Conservation (phyloP, 2,329 filamentous ascomycete species). For the Penicillium sp. region DNA sequence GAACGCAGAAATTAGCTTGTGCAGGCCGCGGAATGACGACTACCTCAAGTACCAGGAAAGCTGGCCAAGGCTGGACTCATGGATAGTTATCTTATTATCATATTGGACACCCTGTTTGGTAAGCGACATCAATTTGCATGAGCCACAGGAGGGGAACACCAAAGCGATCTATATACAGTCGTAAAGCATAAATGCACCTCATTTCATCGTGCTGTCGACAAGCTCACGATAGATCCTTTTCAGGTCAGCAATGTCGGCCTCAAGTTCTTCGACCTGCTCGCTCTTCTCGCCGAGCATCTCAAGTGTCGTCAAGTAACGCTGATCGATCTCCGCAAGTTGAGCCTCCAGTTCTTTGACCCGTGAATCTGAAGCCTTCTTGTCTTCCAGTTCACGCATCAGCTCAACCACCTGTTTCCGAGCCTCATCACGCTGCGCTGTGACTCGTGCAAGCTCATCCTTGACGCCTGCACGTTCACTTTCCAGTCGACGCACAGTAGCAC, state of each 20-base stretch:
- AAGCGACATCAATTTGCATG: too few relatives aligned
- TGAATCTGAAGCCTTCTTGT: slow-evolving; percentile 54
- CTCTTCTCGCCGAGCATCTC: slow-evolving; percentile 97
- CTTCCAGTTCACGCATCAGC: slow-evolving; percentile 80
- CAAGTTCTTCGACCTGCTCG: slow-evolving; percentile 85
- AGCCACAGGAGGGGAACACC: neutral
- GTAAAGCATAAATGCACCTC: neutral
- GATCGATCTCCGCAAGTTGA: slow-evolving; percentile 62
- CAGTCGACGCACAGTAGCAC: slow-evolving; percentile 79
- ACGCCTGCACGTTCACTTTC: slow-evolving; percentile 87
- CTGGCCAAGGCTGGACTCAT: too few relatives aligned
- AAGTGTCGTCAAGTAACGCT: slow-evolving; percentile 80
- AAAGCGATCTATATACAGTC: neutral
- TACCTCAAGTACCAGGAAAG: too few relatives aligned
- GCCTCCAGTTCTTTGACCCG: slow-evolving; percentile 61
- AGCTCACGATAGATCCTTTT: slow-evolving; percentile 95
- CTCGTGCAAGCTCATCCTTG: slow-evolving; percentile 75
- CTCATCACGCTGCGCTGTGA: slow-evolving; percentile 83
- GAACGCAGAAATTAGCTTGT: too few relatives aligned
- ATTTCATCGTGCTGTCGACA: slow-evolving; percentile 75
- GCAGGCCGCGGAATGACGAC: too few relatives aligned
- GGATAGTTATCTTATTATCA: too few relatives aligned
- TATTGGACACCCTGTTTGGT: too few relatives aligned
- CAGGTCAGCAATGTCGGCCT: slow-evolving; percentile 81
- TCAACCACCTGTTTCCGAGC: slow-evolving; percentile 84